phyloP scores from a whole-genome alignment of 192 early-diverging fungal species.

The Coemansia umbellata region DNA sequence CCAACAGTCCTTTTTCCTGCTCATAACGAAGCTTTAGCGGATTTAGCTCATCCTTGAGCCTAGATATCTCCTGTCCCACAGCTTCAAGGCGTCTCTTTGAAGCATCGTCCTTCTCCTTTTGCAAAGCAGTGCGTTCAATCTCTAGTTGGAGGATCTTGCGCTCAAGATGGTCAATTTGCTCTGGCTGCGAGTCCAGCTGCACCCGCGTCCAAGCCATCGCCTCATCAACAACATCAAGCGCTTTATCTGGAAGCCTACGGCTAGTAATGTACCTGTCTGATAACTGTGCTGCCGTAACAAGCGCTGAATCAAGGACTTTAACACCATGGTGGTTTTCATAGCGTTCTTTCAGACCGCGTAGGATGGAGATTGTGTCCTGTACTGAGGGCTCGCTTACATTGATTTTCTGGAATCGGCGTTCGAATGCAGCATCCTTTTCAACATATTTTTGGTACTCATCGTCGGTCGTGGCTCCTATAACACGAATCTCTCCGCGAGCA shows the following conservation, averaged over 20 bases:
- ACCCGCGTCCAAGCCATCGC: slow-evolving; percentile 94
- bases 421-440: slow-evolving; percentile 82
- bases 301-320: slow-evolving; percentile 62
- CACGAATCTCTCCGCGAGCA: slow-evolving; percentile 90
- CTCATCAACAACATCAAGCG: slow-evolving; percentile 88
- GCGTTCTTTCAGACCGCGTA: slow-evolving; percentile 73
- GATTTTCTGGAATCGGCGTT: slow-evolving; percentile 76
- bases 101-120: slow-evolving; percentile 86
- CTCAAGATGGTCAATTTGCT: slow-evolving; percentile 94
- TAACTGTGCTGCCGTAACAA: slow-evolving; percentile 70
- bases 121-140: slow-evolving; percentile 89
- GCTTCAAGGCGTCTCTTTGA: slow-evolving; percentile 74
- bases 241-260: slow-evolving; percentile 76
- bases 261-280: slow-evolving; percentile 75
- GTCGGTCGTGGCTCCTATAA: slow-evolving; percentile 96
- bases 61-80: slow-evolving; percentile 78
- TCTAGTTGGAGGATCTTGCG: slow-evolving; percentile 90
- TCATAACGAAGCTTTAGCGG: slow-evolving; percentile 86
- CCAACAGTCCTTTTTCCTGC: slow-evolving; percentile 79
- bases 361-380: slow-evolving; percentile 71
- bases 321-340: slow-evolving; percentile 81
- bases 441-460: slow-evolving; percentile 93
- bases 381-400: slow-evolving; percentile 70
- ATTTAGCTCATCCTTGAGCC: slow-evolving; percentile 79
- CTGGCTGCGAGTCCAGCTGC: slow-evolving; percentile 95